Percentiles rank a stretch among this genome's conserved stretches.
Evolutionary conservation across 176 grass and related monocot genomes (phyloP).

Genomic region (Aegilops umbellulata): DNA sequence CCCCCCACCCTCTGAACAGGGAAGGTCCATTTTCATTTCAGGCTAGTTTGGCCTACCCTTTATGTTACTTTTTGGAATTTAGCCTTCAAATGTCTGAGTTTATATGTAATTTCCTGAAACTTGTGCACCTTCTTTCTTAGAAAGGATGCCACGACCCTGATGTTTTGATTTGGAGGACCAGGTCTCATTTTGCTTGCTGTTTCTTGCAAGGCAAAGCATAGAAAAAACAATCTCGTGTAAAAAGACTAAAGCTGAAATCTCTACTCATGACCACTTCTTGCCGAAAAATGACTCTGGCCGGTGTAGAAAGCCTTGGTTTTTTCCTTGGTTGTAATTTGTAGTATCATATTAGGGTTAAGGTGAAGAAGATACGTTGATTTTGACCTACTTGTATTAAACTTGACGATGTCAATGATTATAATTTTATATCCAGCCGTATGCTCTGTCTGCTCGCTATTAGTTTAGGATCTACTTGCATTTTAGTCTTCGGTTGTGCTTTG

Average conservation of each 20-base stretch:
- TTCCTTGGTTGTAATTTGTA: neutral
- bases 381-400: conserved; percentile 6
- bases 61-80: neutral
- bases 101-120: neutral
- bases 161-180: neutral
- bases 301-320: neutral
- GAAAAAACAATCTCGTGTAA: neutral
- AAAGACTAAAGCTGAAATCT: neutral
- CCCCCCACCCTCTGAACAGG: neutral
- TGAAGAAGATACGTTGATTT: neutral
- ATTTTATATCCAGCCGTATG: neutral
- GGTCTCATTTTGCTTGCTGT: neutral
- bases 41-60: neutral
- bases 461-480: conserved; percentile 28
- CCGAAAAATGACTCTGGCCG: neutral
- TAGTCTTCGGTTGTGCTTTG: conserved; percentile 33
- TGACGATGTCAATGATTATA: conserved; percentile 10
- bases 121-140: neutral
- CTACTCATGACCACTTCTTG: neutral
- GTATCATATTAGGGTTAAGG: neutral
- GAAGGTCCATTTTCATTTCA: neutral
- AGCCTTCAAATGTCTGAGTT: neutral
- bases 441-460: conserved; percentile 1
- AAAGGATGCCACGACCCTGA: neutral
- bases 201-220: neutral